Evolutionary conservation across 257 asterid genomes (phyloP).

Genomic region (Capsicum rhomboideum): DNA sequence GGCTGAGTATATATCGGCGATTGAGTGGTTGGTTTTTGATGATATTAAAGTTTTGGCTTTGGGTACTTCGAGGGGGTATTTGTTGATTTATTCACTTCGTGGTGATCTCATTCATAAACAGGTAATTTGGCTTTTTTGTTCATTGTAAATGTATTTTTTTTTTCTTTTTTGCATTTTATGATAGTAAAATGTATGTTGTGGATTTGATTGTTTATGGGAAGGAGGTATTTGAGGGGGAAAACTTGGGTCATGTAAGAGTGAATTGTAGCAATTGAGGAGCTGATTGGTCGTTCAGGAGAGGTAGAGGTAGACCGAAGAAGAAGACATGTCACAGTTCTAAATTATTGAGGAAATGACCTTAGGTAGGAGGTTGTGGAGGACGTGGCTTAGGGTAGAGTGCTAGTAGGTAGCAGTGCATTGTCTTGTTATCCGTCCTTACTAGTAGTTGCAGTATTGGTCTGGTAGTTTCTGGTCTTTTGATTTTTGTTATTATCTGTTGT

Average conservation of each 20-base stretch:
- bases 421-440: too few species aligned
- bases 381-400: too few species aligned
- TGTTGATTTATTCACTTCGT: slow-evolving; percentile 55
- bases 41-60: slow-evolving; percentile 61
- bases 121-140: slow-evolving; percentile 23
- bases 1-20: slow-evolving; percentile 69
- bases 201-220: neutral
- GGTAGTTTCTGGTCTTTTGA: too few species aligned
- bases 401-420: too few species aligned
- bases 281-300: too few species aligned
- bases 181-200: neutral
- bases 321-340: too few species aligned
- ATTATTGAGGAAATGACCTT: too few species aligned
- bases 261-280: neutral
- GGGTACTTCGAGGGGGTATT: slow-evolving; percentile 83
- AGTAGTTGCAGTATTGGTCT: too few species aligned
- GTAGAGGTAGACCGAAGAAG: too few species aligned
- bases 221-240: neutral
- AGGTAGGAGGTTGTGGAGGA: too few species aligned
- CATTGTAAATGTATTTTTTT: too few species aligned
- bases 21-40: slow-evolving; percentile 77
- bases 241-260: neutral
- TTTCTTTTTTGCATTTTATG: neutral
- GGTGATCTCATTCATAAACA: slow-evolving; percentile 85
- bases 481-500: too few species aligned